phyloP scores from a whole-genome alignment of 306 rosid genomes.

The Citrullus amarus region DNA sequence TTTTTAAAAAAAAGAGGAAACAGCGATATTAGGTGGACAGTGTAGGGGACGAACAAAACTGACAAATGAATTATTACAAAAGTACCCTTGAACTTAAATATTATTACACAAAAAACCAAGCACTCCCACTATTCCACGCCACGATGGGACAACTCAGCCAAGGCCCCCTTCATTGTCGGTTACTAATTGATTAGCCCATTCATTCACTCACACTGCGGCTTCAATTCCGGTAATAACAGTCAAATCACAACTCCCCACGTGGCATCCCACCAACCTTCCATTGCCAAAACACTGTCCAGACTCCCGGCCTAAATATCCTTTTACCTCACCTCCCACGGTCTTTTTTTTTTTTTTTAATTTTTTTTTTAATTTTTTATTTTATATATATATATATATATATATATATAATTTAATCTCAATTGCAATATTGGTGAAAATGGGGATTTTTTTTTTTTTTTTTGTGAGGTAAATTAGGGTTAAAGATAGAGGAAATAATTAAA shows the following conservation, averaged over 20 bases:
- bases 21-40: neutral
- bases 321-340: neutral
- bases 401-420: too few relatives aligned
- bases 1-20: neutral
- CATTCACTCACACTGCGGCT: neutral
- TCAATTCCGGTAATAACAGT: neutral
- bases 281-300: neutral
- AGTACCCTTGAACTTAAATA: neutral
- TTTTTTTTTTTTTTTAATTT: too few relatives aligned
- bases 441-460: neutral
- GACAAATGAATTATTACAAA: neutral
- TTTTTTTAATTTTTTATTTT: too few relatives aligned
- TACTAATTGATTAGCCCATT: neutral
- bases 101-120: neutral
- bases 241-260: neutral
- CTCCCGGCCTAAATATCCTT: neutral
- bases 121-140: neutral
- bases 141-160: neutral
- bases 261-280: neutral
- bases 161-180: neutral
- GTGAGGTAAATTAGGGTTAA: neutral
- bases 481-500: neutral
- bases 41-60: neutral
- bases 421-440: neutral
- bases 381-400: too few relatives aligned